phyloP scores from a whole-genome alignment of 257 asterid genomes.

The Nemophila menziesii region DNA sequence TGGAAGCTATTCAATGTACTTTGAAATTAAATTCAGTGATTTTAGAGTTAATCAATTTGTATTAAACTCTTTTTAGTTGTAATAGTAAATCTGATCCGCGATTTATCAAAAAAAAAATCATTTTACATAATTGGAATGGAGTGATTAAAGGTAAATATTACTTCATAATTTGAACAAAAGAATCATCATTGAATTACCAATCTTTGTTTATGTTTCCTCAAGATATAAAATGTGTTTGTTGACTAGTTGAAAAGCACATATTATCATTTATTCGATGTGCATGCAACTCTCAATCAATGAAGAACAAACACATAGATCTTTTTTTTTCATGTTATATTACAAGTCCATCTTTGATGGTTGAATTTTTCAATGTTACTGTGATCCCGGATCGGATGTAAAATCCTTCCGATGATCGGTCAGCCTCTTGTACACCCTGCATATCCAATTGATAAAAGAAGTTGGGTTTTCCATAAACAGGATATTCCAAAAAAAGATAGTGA shows the following conservation, averaged over 20 bases:
- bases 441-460: constrained; percentile 10
- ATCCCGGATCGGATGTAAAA: constrained; percentile 85
- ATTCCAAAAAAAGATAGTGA: constrained; percentile 1
- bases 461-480: constrained; percentile 3
- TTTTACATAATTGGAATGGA: too few species aligned
- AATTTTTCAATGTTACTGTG: constrained; percentile 54
- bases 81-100: too few species aligned
- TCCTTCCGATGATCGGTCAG: constrained; percentile 90
- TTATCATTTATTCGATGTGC: background rate
- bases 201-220: background rate
- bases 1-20: too few species aligned
- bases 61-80: too few species aligned
- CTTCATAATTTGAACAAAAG: too few species aligned
- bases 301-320: constrained; percentile 6
- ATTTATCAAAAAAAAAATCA: too few species aligned
- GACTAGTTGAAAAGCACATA: background rate
- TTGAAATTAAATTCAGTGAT: too few species aligned
- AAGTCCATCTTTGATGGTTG: constrained; percentile 69
- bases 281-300: constrained; percentile 4
- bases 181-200: too few species aligned
- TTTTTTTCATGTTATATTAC: constrained; percentile 36
- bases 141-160: too few species aligned
- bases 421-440: constrained; percentile 88
- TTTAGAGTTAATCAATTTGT: too few species aligned
- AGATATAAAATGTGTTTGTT: background rate